phyloP scores from a whole-genome alignment of 148 eudicot species.

The Cornus suecica region DNA sequence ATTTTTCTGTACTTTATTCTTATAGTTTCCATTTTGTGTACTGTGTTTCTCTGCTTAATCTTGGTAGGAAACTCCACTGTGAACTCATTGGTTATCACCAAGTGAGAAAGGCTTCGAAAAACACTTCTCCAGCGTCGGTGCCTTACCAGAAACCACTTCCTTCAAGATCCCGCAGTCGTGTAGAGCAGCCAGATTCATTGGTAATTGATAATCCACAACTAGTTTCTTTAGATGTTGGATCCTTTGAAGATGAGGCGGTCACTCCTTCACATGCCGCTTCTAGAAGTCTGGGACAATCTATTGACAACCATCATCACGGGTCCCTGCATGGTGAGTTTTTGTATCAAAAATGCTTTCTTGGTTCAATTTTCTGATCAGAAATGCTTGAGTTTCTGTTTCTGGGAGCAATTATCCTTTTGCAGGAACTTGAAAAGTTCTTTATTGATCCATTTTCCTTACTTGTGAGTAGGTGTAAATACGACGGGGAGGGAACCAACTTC shows the following conservation, averaged over 20 bases:
- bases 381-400: slow-evolving; percentile 10
- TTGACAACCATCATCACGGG: slow-evolving; percentile 13
- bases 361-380: background rate
- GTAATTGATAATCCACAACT: slow-evolving; percentile 3
- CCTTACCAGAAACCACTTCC: slow-evolving; percentile 16
- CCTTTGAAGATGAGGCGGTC: background rate
- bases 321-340: slow-evolving; percentile 20
- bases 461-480: slow-evolving; percentile 12
- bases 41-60: background rate
- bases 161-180: slow-evolving; percentile 8
- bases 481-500: slow-evolving; percentile 32
- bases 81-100: slow-evolving; percentile 51
- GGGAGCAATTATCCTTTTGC: background rate
- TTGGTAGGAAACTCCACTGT: slow-evolving; percentile 54
- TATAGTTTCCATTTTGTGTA: background rate
- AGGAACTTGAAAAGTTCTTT: background rate
- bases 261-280: slow-evolving; percentile 3
- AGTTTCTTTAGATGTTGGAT: background rate
- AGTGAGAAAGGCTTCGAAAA: slow-evolving; percentile 27
- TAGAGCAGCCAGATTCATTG: slow-evolving; percentile 9
- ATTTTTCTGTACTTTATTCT: background rate
- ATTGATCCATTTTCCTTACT: background rate
- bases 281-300: slow-evolving; percentile 9
- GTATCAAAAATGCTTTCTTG: background rate
- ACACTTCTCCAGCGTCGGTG: slow-evolving; percentile 12